These are phyloP conservation scores for Epichloe aotearoae DNA, from an alignment of 2,329 filamentous ascomycete genomes.

Conservation along the genomic window DNA sequence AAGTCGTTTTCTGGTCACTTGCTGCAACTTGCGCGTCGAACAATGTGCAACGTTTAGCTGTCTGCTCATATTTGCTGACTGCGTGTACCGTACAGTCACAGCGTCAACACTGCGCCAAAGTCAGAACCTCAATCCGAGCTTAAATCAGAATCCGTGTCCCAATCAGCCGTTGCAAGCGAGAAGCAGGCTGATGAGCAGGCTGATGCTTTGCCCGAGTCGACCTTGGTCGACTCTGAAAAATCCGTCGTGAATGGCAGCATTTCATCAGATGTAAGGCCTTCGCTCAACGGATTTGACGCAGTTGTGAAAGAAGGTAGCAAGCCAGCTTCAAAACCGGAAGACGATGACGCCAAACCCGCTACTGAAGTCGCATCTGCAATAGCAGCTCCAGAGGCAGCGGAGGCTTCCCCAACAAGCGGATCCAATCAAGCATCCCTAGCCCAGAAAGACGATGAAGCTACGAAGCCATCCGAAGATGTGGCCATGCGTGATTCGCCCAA, in stretches of 20 bases:
- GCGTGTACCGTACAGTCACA: neutral
- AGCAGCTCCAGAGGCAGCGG: neutral
- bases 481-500: neutral
- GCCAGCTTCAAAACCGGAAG: neutral
- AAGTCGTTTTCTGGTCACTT: constrained; percentile 12
- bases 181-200: neutral
- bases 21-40: neutral
- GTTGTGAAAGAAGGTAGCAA: neutral
- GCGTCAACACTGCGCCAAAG: constrained; percentile 5
- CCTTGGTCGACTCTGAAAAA: constrained; percentile 6
- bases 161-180: constrained; percentile 1
- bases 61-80: constrained; percentile 1
- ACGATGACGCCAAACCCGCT: neutral
- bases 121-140: constrained; percentile 5
- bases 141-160: constrained; percentile 5
- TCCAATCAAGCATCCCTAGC: neutral
- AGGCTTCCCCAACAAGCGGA: neutral
- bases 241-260: constrained; percentile 9
- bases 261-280: neutral
- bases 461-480: constrained; percentile 3
- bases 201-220: neutral
- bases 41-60: neutral
- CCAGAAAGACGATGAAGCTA: neutral
- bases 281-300: constrained; percentile 4
- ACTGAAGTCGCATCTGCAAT: neutral